Evolutionary conservation across 768 basidiomycete species (phyloP).

Genomic region (Tulasnella sp.): DNA sequence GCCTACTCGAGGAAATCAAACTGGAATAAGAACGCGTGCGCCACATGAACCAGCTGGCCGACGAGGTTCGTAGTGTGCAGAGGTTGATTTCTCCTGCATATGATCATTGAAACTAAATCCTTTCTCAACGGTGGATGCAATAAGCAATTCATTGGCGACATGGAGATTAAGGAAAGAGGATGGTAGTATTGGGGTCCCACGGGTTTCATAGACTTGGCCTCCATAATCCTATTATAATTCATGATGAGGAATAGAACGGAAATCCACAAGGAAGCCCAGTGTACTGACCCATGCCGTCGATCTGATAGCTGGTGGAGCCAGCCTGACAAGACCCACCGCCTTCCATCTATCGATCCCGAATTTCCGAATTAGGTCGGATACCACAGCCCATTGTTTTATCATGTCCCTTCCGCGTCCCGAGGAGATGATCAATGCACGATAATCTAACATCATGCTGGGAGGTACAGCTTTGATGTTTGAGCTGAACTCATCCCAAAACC

Average conservation of each 20-base stretch:
- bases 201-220: not conserved
- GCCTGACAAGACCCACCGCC: not conserved
- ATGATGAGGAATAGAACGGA: not conserved
- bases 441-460: not conserved
- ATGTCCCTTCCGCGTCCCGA: not conserved
- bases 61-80: not conserved
- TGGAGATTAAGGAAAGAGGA: not conserved
- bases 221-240: not conserved
- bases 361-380: not conserved
- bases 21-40: not conserved
- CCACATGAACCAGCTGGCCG: not conserved
- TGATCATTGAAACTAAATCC: not conserved
- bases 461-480: not conserved
- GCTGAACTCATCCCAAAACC: not conserved
- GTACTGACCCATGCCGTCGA: not conserved
- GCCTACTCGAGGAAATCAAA: not conserved
- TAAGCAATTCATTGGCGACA: not conserved
- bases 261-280: not conserved
- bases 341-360: not conserved
- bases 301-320: not conserved
- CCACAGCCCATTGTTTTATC: not conserved
- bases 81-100: not conserved
- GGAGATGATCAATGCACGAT: not conserved
- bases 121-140: not conserved
- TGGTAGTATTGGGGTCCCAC: not conserved